Percentiles rank a stretch among this genome's conserved stretches.
These are phyloP conservation scores for Nakaseomyces kungkrabaensis DNA, from an alignment of 1,139 yeast species.

Conservation along the genomic window DNA sequence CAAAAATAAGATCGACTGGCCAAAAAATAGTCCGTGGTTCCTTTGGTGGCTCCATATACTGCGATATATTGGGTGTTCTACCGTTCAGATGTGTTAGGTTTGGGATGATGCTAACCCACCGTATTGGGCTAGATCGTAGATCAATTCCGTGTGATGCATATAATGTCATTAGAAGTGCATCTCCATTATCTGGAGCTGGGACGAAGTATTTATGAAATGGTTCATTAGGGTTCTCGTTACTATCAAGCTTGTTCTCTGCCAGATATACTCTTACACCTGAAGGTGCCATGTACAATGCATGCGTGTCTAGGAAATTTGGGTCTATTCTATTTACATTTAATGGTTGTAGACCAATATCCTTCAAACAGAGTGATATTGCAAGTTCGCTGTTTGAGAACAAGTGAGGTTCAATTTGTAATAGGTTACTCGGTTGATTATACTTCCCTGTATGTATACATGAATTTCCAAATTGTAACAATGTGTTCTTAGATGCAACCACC, in stretches of 20 bases:
- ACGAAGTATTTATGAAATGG: slow-evolving; percentile 35
- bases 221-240: slow-evolving; percentile 1
- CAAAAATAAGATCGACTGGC: slow-evolving; percentile 59
- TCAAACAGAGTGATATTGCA: slow-evolving; percentile 31
- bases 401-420: slow-evolving; percentile 48
- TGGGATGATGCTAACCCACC: slow-evolving; percentile 62
- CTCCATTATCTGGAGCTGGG: slow-evolving; percentile 44
- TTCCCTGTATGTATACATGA: slow-evolving; percentile 32
- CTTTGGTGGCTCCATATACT: slow-evolving; percentile 41
- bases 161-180: slow-evolving; percentile 39
- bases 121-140: slow-evolving; percentile 11
- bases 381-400: slow-evolving; percentile 45
- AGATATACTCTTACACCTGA: slow-evolving; percentile 65
- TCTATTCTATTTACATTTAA: slow-evolving; percentile 18
- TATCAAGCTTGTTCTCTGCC: slow-evolving; percentile 29
- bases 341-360: slow-evolving; percentile 21
- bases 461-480: slow-evolving; percentile 46
- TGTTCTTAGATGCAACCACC: slow-evolving; percentile 30
- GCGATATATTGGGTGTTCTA: slow-evolving; percentile 53
- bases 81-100: slow-evolving; percentile 59
- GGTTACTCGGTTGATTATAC: slow-evolving; percentile 14
- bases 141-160: slow-evolving; percentile 45
- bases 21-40: slow-evolving; percentile 54
- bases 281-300: slow-evolving; percentile 59
- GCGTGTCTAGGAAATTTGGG: slow-evolving; percentile 24